These are phyloP conservation scores for Metarhizium guizhouense DNA, from an alignment of 2,329 filamentous ascomycete genomes.

Conservation along the genomic window DNA sequence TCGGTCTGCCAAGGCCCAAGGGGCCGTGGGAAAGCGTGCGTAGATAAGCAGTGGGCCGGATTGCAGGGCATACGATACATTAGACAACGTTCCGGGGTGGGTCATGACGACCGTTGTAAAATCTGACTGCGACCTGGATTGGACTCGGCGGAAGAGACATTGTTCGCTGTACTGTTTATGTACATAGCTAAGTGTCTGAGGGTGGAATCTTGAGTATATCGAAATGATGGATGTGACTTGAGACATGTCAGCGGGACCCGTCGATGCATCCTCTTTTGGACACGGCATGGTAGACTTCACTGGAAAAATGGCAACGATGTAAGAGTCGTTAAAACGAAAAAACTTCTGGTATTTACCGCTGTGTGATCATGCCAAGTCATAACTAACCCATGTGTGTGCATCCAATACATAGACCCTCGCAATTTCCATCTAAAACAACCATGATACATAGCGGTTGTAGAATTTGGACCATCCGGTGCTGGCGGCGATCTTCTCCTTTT, in stretches of 20 bases:
- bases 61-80: no score
- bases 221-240: no score
- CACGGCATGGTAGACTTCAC: neutral
- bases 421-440: conserved; percentile 23
- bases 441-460: conserved; percentile 28
- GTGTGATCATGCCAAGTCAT: neutral
- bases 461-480: conserved; percentile 22
- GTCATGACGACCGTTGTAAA: no score
- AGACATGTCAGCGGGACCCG: no score
- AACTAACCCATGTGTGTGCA: neutral
- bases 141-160: no score
- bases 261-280: no score
- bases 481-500: conserved; percentile 19
- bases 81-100: no score
- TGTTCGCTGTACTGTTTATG: no score
- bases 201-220: no score
- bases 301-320: neutral
- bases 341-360: neutral
- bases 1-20: neutral
- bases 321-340: neutral
- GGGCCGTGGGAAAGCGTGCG: neutral
- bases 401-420: neutral
- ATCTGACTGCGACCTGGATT: no score
- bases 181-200: no score
- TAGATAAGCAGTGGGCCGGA: neutral